Base-by-base conservation (phyloP, 2,329 filamentous ascomycete genomes). In the Nannizziopsis arthrosporioides region DNA sequence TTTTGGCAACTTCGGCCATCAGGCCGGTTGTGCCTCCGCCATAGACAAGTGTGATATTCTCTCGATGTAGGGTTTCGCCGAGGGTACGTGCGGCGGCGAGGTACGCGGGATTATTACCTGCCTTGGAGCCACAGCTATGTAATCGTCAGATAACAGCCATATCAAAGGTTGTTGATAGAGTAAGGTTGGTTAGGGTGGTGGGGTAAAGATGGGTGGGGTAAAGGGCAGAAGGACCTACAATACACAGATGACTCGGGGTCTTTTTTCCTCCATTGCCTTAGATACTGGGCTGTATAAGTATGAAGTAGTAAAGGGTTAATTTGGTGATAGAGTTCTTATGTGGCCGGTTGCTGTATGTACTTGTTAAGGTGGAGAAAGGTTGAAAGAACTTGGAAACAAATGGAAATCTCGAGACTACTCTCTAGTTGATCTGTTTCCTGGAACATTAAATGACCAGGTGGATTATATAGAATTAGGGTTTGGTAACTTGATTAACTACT, bases 21-120 rank as follows among this genome's bases (percentile, higher is more conserved):
- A 98, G 76, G 8, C 92, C 92, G 34, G 87, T 80, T 2, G 90
- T 96, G 60, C 92, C 92, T 57, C 92, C 92, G 57, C 92, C 92
- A 67, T 96, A 98, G 55, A 96, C 88, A 38, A 98, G 79, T 8
- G 78, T 76, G 59, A 93, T 87, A 63, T 85, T 81, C 61, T 84
- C 76, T 44, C 76, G 74, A 62, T 88, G 83, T 69, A 96, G 83
- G 55, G 75, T 73, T 31, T 72, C 71, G 47, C 83, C 90, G 11
- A 96, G 80, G 27, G 78, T 69, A 35, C 82, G 82, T 2, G 92
- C 92, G 6, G 87, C 81, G 63, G 81, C 80, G 59, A 93, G 68
- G 66, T 95, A 86, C 3, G 74, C 75, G 11, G 85, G 81, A 53
- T 78, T 82, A 44, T 73, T 80, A 43, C 92, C 92, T 12, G 76